phyloP scores from a whole-genome alignment of 805 yeast species.

The Wickerhamiella dianesei region DNA sequence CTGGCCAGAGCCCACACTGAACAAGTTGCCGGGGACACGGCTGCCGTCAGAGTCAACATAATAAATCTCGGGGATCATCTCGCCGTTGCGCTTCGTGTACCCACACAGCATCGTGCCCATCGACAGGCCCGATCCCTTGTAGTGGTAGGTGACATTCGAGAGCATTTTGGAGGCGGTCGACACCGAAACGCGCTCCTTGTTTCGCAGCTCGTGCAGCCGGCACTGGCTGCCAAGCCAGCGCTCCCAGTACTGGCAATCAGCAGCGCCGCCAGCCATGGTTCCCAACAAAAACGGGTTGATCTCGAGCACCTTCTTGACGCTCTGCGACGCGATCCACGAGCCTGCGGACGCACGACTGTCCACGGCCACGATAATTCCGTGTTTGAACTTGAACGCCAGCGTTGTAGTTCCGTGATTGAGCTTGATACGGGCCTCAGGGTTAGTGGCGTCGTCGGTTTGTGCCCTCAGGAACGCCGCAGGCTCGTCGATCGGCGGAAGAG shows the following conservation, averaged over 20 bases:
- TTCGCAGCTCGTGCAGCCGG: constrained; percentile 84
- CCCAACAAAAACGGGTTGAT: constrained; percentile 91
- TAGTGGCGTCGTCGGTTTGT: constrained; percentile 90
- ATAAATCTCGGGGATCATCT: constrained; percentile 58
- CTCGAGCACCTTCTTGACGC: constrained; percentile 93
- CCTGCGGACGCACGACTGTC: constrained; percentile 98
- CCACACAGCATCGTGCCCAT: constrained; percentile 99
- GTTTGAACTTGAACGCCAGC: constrained; percentile 87
- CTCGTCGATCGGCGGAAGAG: constrained; percentile 70
- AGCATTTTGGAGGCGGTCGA: constrained; percentile 94
- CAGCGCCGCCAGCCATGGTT: constrained; percentile 99
- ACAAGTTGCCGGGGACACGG: constrained; percentile 82
- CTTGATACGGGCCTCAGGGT: constrained; percentile 89
- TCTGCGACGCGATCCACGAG: constrained; percentile 94
- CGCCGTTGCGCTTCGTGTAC: constrained; percentile 80
- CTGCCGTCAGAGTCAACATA: constrained; percentile 97
- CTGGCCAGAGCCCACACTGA: constrained; percentile 98
- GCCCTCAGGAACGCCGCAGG: constrained; percentile 91
- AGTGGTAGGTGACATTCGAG: constrained; percentile 76
- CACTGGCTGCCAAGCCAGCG: constrained; percentile 97
- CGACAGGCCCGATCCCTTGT: constrained; percentile 95
- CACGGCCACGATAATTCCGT: constrained; percentile 89
- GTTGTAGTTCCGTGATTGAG: constrained; percentile 99
- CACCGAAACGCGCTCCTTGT: constrained; percentile 87
- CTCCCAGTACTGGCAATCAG: constrained; percentile 99